Conservation (phyloP, 805 yeast species). For the Candida parachauliodes region DNA sequence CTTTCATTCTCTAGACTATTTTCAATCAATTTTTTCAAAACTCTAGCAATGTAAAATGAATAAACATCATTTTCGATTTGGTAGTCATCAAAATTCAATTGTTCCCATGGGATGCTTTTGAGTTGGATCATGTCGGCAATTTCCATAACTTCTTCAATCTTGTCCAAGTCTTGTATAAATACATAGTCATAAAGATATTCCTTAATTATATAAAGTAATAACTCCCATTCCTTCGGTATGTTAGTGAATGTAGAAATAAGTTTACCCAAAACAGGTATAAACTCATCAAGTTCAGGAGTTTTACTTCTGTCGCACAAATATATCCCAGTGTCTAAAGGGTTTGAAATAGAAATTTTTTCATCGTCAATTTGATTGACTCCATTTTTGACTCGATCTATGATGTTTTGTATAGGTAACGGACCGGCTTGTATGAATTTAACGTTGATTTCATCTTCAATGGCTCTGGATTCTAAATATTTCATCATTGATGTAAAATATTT, state of each 20-base stretch:
- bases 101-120: neutral
- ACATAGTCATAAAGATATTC: slow-evolving; percentile 22
- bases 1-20: slow-evolving; percentile 15
- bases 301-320: slow-evolving; percentile 19
- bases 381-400: slow-evolving; percentile 18
- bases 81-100: slow-evolving; percentile 1
- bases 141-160: slow-evolving; percentile 1
- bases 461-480: slow-evolving; percentile 10
- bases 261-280: slow-evolving; percentile 9
- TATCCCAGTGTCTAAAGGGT: slow-evolving; percentile 42
- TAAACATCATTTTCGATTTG: slow-evolving; percentile 4
- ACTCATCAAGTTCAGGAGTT: neutral
- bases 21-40: slow-evolving; percentile 13
- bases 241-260: neutral
- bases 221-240: slow-evolving; percentile 2
- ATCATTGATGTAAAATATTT: slow-evolving; percentile 12
- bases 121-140: neutral
- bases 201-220: slow-evolving; percentile 1
- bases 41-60: slow-evolving; percentile 18
- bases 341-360: slow-evolving; percentile 40
- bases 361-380: slow-evolving; percentile 14
- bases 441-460: slow-evolving; percentile 13
- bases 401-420: slow-evolving; percentile 18
- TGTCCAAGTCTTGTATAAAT: slow-evolving; percentile 12
- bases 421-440: slow-evolving; percentile 6